These are phyloP conservation scores for Sugiyamaella japonica DNA, from an alignment of 1,139 yeast species.

Conservation along the genomic window DNA sequence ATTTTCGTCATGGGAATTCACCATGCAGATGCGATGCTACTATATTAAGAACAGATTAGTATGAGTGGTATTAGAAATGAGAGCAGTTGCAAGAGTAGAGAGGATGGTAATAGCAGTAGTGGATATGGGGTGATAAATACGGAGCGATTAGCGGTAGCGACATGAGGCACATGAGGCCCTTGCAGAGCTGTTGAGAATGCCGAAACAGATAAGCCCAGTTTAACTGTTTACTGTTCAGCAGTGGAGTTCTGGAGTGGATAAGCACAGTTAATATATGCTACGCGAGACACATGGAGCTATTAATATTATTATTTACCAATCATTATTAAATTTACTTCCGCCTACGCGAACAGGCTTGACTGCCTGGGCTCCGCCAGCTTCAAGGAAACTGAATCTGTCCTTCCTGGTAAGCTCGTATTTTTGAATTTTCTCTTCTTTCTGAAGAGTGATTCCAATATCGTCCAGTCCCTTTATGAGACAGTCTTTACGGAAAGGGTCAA, in stretches of 20 bases:
- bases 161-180: too few species aligned
- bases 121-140: too few species aligned
- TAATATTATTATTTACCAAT: constrained; percentile 14
- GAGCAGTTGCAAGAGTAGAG: background rate
- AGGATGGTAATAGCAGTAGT: background rate
- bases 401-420: constrained; percentile 76
- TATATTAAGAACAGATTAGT: background rate
- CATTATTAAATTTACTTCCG: constrained; percentile 16
- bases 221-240: too few species aligned
- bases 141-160: too few species aligned
- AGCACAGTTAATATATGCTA: background rate
- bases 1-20: background rate
- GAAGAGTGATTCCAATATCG: constrained; percentile 93
- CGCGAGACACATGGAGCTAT: too few species aligned
- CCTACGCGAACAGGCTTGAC: constrained; percentile 18
- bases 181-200: too few species aligned
- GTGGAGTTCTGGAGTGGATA: too few species aligned
- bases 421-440: constrained; percentile 74
- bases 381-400: constrained; percentile 82
- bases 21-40: background rate
- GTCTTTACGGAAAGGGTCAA: constrained; percentile 90
- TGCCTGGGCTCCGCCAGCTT: constrained; percentile 34
- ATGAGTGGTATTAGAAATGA: too few species aligned
- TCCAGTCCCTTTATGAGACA: constrained; percentile 93
- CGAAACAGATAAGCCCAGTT: too few species aligned